Conservation (phyloP, 306 rosid species). For the Rubus parviflorus region DNA sequence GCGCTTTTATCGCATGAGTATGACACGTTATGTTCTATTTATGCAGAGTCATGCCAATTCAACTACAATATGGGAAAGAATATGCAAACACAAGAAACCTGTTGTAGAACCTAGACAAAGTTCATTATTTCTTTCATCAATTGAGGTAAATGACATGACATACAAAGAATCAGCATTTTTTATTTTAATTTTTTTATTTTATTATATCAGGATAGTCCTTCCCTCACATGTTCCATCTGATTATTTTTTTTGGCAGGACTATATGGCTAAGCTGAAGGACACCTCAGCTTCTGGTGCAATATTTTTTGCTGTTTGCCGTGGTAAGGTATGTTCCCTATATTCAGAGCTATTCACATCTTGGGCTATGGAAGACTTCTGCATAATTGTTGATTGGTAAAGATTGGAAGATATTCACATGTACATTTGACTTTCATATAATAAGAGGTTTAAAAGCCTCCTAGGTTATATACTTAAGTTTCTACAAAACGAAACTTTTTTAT, state of each 20-base stretch:
- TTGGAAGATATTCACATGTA: not conserved
- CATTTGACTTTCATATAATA: constrained; percentile 1
- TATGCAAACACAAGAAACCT: constrained; percentile 85
- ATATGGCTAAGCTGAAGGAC: constrained; percentile 77
- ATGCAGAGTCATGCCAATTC: constrained; percentile 65
- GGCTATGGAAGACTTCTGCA: constrained; percentile 24
- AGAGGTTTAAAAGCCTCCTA: constrained; percentile 7
- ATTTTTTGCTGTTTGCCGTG: constrained; percentile 94
- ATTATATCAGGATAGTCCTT: constrained; percentile 18
- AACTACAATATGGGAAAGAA: constrained; percentile 91
- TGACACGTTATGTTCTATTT: constrained; percentile 19
- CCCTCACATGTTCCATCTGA: constrained; percentile 15
- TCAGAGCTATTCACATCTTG: constrained; percentile 4
- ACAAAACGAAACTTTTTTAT: not conserved
- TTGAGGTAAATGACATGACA: constrained; percentile 56
- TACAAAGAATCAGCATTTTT: constrained; percentile 25
- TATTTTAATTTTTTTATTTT: not conserved
- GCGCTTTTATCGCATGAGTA: constrained; percentile 20
- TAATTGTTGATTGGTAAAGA: constrained; percentile 8
- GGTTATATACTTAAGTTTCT: not conserved
- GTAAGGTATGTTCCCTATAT: constrained; percentile 65
- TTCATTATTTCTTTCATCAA: constrained; percentile 69
- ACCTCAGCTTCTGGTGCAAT: constrained; percentile 83
- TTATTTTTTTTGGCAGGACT: constrained; percentile 66
- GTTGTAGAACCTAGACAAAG: constrained; percentile 93